phyloP scores from a whole-genome alignment of 2,329 filamentous ascomycete species.

The Aureobasidium sp. region DNA sequence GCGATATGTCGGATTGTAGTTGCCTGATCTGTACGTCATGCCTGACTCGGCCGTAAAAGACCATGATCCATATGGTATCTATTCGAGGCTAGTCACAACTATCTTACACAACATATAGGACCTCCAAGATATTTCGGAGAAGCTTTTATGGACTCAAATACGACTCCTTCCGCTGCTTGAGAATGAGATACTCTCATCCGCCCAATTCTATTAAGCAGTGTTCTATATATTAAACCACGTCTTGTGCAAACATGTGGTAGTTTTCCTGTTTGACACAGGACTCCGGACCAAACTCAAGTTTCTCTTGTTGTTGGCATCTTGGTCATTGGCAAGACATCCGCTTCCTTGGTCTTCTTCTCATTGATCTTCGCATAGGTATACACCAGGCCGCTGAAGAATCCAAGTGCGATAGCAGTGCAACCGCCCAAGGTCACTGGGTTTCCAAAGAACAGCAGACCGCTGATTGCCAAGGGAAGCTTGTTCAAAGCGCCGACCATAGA shows the following conservation, averaged over 20 bases:
- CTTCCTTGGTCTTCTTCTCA: neutral
- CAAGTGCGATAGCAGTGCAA: slow-evolving; percentile 81
- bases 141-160: too few species aligned
- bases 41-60: neutral
- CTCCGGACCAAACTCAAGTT: neutral
- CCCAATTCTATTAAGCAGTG: too few species aligned
- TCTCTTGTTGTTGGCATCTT: neutral
- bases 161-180: too few species aligned
- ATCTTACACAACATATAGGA: too few species aligned
- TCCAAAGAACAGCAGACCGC: slow-evolving; percentile 88
- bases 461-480: slow-evolving; percentile 92
- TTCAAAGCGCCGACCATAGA: slow-evolving; percentile 99
- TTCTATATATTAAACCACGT: too few species aligned
- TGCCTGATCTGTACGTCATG: neutral
- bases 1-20: neutral
- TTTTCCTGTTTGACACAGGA: neutral
- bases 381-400: slow-evolving; percentile 85
- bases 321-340: neutral
- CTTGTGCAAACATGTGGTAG: neutral
- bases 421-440: slow-evolving; percentile 87
- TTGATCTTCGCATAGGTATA: slow-evolving; percentile 81
- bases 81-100: neutral
- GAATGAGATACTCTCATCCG: too few species aligned
- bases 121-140: too few species aligned
- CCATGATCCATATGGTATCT: neutral